phyloP scores from a whole-genome alignment of 2,329 filamentous ascomycete species.

The Penicillium brasilianum region DNA sequence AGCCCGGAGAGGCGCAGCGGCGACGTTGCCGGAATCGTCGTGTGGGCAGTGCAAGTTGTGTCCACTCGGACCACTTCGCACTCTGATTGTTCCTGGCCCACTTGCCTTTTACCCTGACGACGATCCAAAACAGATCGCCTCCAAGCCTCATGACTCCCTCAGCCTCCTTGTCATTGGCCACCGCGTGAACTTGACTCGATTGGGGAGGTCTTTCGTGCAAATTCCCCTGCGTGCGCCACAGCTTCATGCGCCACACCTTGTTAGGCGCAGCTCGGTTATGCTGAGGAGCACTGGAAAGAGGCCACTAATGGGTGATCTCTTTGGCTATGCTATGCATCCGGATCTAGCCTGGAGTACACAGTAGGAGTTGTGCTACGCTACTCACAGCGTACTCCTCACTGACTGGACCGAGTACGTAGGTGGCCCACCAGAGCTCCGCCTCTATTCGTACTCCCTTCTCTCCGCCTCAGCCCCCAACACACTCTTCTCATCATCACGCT shows the following conservation, averaged over 20 bases:
- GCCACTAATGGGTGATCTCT: neutral
- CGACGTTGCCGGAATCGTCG: slow-evolving; percentile 1
- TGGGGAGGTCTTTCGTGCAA: neutral
- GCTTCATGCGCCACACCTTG: slow-evolving; percentile 13
- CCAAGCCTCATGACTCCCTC: slow-evolving; percentile 6
- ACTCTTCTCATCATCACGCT: neutral
- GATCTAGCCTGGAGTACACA: neutral
- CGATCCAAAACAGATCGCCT: neutral
- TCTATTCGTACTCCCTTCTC: neutral
- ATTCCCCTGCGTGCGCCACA: slow-evolving; percentile 6
- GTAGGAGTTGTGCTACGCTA: neutral
- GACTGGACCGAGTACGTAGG: neutral
- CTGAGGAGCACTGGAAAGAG: neutral
- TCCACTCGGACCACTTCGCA: slow-evolving; percentile 9
- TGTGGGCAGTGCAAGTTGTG: slow-evolving; percentile 13
- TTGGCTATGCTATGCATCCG: neutral
- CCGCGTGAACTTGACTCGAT: neutral
- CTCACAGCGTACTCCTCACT: neutral
- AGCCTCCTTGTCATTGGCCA: slow-evolving; percentile 10
- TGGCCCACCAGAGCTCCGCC: slow-evolving; percentile 1
- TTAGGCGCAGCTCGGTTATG: slow-evolving; percentile 4
- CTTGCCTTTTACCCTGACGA: too few relatives aligned
- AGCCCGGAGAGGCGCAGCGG: slow-evolving; percentile 3
- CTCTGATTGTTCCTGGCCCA: slow-evolving; percentile 21
- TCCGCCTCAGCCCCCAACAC: neutral